Evolutionary conservation across 805 yeast genomes (phyloP).

Genomic region (Hanseniaspora valbyensis): DNA sequence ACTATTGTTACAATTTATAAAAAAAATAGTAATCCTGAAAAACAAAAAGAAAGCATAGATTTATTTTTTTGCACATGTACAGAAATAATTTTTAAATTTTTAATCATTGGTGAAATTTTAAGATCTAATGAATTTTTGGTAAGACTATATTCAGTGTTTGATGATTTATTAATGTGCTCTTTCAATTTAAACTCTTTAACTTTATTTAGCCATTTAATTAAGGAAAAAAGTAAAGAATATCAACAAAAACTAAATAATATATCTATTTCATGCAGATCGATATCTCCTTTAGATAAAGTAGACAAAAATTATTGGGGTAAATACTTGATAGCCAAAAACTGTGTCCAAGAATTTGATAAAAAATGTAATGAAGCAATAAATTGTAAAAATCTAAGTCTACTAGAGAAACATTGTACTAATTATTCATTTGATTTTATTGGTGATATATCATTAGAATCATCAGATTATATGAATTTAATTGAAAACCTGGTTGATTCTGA

Average conservation of each 20-base stretch:
- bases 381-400: background rate
- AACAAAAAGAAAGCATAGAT: background rate
- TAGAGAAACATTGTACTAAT: background rate
- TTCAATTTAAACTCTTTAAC: background rate
- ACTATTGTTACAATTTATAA: background rate
- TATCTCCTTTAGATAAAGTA: background rate
- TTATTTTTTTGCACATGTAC: background rate
- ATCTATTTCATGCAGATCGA: background rate
- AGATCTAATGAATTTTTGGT: constrained; percentile 2
- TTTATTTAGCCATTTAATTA: background rate
- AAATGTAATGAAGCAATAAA: background rate
- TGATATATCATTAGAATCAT: background rate
- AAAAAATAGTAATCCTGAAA: background rate
- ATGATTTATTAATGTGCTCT: background rate
- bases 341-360: constrained; percentile 8
- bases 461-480: background rate
- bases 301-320: constrained; percentile 11
- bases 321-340: background rate
- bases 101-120: background rate
- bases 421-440: no score
- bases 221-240: background rate
- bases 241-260: constrained; percentile 1
- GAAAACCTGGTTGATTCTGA: background rate
- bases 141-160: background rate
- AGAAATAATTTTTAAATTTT: background rate